Base-by-base conservation (phyloP, 2,329 filamentous ascomycete species). In the Alternaria solani region DNA sequence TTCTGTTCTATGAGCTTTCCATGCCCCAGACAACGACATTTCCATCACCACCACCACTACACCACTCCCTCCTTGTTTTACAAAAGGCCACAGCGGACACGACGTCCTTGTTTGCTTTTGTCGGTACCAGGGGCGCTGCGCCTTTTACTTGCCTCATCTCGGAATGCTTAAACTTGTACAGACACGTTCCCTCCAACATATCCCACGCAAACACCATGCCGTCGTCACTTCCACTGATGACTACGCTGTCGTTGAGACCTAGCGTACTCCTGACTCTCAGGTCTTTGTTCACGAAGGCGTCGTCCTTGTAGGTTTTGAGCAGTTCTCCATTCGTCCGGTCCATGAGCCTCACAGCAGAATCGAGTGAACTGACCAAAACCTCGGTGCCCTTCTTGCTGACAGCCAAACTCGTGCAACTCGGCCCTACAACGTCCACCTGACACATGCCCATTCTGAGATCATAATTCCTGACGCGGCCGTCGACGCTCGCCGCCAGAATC, bases 131-230 rank as follows among this genome's bases (percentile, higher is more conserved):
- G 81, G 48, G 18, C 44, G 28, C 60, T 25, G 61, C 67, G 18
- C 63, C 69, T 41, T 60, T 61, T 9, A 70, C 57, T 34, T 73
- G 74, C n/a, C 67, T 71, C 68, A 73, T 71, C 46, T 73, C 68
- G 4, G 73, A 74, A 60, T 84, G 82, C 36, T 75, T 79, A 6
- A 97, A 79, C 65, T 82, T 87, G 32, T 90, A 87, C 59, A 87
- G 82, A 51, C 91, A 75, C 55, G 88, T 86, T 1, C 92, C 94
- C 6, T 86, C 90, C 55, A 97, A 76, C 20, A 96, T 81, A 80
- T 97, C 93, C 94, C 94, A 98, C 1, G 88, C 92, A 81, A 89
- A 89, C 7, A 93, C 79, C 70, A 84, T 83, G 2, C 91, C 91
- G 62, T 90, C 83, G 78, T 97, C 94, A 71, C 93, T 93, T 7